Conservation (phyloP, 2,329 filamentous ascomycete species). For the Metarhizium anisopliae region DNA sequence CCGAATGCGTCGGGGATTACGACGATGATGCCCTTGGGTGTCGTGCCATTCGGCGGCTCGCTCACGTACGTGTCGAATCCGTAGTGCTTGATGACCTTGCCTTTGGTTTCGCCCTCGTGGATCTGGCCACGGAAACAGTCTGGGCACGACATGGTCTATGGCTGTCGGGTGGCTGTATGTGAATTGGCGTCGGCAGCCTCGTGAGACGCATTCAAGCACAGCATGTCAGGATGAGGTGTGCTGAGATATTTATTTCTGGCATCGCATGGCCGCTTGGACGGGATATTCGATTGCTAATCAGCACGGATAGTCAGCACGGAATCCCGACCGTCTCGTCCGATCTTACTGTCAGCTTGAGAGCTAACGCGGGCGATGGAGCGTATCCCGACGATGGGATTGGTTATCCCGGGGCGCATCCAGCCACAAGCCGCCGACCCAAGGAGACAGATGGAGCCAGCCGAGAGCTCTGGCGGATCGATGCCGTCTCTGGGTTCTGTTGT, state of each 20-base stretch:
- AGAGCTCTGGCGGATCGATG: too few relatives aligned
- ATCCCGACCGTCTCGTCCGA: neutral
- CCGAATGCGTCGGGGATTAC: constrained; percentile 48
- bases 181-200: too few relatives aligned
- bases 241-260: neutral
- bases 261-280: neutral
- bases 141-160: constrained; percentile 10
- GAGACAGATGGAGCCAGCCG: neutral
- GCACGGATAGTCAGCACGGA: neutral
- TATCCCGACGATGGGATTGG: too few relatives aligned
- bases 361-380: too few relatives aligned
- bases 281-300: neutral
- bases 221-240: neutral
- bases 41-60: constrained; percentile 19
- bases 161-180: too few relatives aligned
- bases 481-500: too few relatives aligned
- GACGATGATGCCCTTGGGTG: constrained; percentile 38
- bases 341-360: too few relatives aligned
- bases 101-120: constrained; percentile 34
- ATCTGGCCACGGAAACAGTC: constrained; percentile 38
- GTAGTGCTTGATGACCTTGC: constrained; percentile 35
- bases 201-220: too few relatives aligned
- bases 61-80: constrained; percentile 39
- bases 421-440: too few relatives aligned
- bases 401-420: too few relatives aligned